Conservation (phyloP, 1,284 basidiomycete genomes). For the Ustilago trichophora region DNA sequence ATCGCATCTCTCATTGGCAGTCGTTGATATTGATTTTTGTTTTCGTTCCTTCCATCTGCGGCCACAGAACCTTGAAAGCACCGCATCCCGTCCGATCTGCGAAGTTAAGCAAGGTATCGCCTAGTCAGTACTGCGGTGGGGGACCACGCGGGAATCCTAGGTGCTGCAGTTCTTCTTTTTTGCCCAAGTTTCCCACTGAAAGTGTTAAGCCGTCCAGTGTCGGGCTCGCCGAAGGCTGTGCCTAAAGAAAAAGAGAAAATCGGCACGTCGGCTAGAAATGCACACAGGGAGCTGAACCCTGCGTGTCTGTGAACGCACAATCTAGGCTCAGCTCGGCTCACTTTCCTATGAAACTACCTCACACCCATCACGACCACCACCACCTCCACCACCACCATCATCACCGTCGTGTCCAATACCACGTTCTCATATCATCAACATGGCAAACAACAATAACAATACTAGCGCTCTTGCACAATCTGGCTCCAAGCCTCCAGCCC, state of each 20-base stretch:
- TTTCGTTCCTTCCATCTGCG: no score
- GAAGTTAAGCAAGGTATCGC: constrained; percentile 81
- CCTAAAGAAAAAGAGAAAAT: background rate
- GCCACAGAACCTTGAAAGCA: constrained; percentile 82
- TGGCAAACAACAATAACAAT: no score
- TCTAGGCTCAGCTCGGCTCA: background rate
- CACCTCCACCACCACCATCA: background rate
- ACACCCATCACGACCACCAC: background rate
- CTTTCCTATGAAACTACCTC: background rate
- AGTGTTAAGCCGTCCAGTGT: no score
- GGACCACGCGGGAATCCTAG: constrained; percentile 83
- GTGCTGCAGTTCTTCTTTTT: constrained; percentile 47
- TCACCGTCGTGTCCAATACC: background rate
- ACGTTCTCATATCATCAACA: no score
- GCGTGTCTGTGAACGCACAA: background rate
- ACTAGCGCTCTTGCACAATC: no score
- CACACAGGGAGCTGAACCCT: constrained; percentile 11
- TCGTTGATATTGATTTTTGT: no score
- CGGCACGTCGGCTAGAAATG: background rate
- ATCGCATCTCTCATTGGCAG: no score
- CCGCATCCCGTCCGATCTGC: constrained; percentile 83
- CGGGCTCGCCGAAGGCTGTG: constrained; percentile 1
- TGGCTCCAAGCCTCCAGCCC: background rate
- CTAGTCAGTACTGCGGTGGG: constrained; percentile 84
- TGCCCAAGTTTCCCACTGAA: no score